phyloP scores from a whole-genome alignment of 495 filamentous ascomycete species.

The Aspergillus baeticus region DNA sequence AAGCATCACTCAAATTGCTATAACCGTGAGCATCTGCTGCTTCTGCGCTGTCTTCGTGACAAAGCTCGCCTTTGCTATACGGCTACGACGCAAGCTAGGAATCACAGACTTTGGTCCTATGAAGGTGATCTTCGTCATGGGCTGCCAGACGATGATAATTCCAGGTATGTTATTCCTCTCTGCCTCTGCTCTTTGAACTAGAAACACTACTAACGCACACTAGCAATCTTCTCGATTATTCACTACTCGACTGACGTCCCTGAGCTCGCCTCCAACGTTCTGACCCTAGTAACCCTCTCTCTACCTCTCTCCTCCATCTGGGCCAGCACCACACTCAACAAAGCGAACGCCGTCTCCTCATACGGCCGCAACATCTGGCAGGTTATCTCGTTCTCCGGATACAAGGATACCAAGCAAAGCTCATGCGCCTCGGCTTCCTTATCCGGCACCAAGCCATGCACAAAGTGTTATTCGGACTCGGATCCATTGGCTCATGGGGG shows the following conservation, averaged over 20 bases:
- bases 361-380: conserved; percentile 32
- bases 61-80: conserved; percentile 65
- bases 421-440: conserved; percentile 1
- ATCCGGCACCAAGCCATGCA: conserved; percentile 1
- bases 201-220: neutral
- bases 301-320: conserved; percentile 80
- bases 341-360: conserved; percentile 7
- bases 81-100: conserved; percentile 54
- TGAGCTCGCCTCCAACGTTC: conserved; percentile 57
- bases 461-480: conserved; percentile 31
- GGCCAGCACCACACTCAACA: conserved; percentile 53
- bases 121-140: conserved; percentile 72
- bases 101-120: conserved; percentile 63
- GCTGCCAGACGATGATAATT: conserved; percentile 73
- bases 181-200: neutral
- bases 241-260: conserved; percentile 56
- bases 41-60: conserved; percentile 71
- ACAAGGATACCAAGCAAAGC: conserved; percentile 3
- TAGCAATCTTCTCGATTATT: conserved; percentile 69
- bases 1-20: conserved; percentile 50
- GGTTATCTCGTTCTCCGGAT: conserved; percentile 18
- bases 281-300: conserved; percentile 69
- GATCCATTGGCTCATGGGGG: conserved; percentile 8
- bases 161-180: conserved; percentile 58
- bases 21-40: conserved; percentile 68